Base-by-base conservation (phyloP, 169 alveolate species). In the Eimeria sp. region DNA sequence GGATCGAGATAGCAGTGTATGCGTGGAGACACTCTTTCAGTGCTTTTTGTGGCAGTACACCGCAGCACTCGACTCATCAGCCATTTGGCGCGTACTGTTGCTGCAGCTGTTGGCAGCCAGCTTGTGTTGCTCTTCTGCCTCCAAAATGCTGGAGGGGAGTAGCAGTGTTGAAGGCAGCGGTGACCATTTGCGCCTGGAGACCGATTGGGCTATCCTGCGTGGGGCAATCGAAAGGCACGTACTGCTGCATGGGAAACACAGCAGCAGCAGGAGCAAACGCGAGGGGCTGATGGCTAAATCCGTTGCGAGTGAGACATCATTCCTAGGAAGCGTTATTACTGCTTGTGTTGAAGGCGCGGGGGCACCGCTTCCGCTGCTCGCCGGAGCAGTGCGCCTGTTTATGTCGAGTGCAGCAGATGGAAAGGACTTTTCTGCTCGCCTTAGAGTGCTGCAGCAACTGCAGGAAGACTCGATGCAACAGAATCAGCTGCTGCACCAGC, bases 41-140 rank as follows among this genome's bases (percentile, higher is more conserved):
- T 86, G 93, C 13, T 86, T 86, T 45, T 58, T 86, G 93, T 86
- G 93, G 93, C 93, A 86, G 65, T 86, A 86, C 93, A 86, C 93
- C 3, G 80, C 93, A 43, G 93, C 80, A 2, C 49, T 86, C 61
- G 93, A 86, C 49, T 30, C 82, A 7, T 61, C 93, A 34, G 67
- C 93, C 82, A 9, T 61, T 0, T 86, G 93, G 93, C 93, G 93
- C 57, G 0, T 57, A 82, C 20, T 86, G 93, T 65, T 86, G 76
- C 93, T 86, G 82, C 93, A 86, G 40, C 76, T 86, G 82, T 47
- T 86, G 27, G 93, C 93, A 40, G 93, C 93, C 5, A 61, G 93
- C 80, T 86, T 63, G 65, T 86, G 82, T 82, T 86, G 82, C 82
- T 63, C 82, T 22, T 43, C 80, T 5, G 45, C 16, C 43, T 34